Conservation (phyloP, 1,284 basidiomycete genomes). For the Apiotrichum sp. region DNA sequence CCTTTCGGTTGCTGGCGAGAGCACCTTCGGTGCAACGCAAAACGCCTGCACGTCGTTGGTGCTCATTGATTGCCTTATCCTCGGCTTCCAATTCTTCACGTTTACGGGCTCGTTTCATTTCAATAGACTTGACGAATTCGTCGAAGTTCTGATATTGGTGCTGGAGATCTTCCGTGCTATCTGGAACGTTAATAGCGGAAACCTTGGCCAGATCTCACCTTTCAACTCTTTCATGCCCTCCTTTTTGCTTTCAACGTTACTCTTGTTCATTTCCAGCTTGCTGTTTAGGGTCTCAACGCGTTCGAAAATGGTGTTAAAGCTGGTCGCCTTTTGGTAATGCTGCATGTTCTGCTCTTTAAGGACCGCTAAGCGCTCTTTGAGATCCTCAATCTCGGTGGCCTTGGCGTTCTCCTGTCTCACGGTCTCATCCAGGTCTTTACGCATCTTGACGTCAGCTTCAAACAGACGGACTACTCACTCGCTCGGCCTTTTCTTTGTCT, state of each 20-base stretch:
- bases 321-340: slow-evolving; percentile 74
- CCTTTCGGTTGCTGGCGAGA: slow-evolving; percentile 35
- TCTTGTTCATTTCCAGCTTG: slow-evolving; percentile 59
- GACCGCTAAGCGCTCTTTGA: slow-evolving; percentile 60
- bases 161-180: slow-evolving; percentile 69
- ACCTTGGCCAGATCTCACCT: slow-evolving; percentile 49
- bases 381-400: slow-evolving; percentile 66
- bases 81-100: slow-evolving; percentile 31
- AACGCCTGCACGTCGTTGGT: slow-evolving; percentile 29
- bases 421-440: slow-evolving; percentile 51
- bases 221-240: slow-evolving; percentile 58
- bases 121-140: slow-evolving; percentile 42
- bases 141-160: slow-evolving; percentile 67
- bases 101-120: slow-evolving; percentile 34
- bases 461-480: slow-evolving; percentile 27
- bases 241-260: slow-evolving; percentile 59
- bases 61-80: slow-evolving; percentile 33
- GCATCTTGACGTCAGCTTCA: slow-evolving; percentile 27
- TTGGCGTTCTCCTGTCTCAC: slow-evolving; percentile 64
- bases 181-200: slow-evolving; percentile 48
- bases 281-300: slow-evolving; percentile 64
- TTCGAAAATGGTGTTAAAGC: slow-evolving; percentile 76
- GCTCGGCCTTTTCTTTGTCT: slow-evolving; percentile 83
- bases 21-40: slow-evolving; percentile 30
- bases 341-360: slow-evolving; percentile 69